Percentiles rank a stretch among this genome's conserved stretches.
Conservation (phyloP, 2,329 filamentous ascomycete species). For the Trichoderma afroharzianum region DNA sequence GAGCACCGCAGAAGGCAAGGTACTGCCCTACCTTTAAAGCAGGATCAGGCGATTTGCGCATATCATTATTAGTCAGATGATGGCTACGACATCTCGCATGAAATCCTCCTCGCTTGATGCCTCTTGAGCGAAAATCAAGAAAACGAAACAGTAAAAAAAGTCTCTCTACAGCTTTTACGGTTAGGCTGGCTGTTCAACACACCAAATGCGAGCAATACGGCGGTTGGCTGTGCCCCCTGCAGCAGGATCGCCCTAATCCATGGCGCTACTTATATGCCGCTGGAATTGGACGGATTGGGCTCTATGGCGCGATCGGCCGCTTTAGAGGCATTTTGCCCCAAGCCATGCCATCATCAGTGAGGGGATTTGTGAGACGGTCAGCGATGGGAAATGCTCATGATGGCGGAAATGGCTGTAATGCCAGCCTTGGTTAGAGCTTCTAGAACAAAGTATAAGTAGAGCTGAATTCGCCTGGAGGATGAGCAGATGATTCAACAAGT, state of each 20-base stretch:
- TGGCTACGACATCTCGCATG: neutral
- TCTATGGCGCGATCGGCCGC: neutral
- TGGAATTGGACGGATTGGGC: neutral
- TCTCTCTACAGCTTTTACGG: neutral
- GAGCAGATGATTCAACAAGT: neutral
- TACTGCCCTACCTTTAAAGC: neutral
- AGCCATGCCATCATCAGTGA: constrained; percentile 9
- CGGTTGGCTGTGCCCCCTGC: neutral
- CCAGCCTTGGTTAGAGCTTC: neutral
- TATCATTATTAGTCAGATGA: neutral
- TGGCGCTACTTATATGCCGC: neutral
- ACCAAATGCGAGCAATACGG: constrained; percentile 12
- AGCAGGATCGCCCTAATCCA: neutral
- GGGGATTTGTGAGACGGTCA: neutral
- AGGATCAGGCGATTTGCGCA: neutral
- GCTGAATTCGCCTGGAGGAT: neutral
- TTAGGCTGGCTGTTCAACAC: neutral
- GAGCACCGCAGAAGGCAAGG: neutral
- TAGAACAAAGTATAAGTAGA: neutral
- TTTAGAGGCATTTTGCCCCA: neutral
- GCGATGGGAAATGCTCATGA: neutral
- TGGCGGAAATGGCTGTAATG: neutral
- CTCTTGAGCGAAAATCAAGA: neutral
- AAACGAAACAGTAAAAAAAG: neutral
- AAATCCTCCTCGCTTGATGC: neutral